phyloP scores from a whole-genome alignment of 2,329 filamentous ascomycete genomes.

The Parascedosporium putredinis region DNA sequence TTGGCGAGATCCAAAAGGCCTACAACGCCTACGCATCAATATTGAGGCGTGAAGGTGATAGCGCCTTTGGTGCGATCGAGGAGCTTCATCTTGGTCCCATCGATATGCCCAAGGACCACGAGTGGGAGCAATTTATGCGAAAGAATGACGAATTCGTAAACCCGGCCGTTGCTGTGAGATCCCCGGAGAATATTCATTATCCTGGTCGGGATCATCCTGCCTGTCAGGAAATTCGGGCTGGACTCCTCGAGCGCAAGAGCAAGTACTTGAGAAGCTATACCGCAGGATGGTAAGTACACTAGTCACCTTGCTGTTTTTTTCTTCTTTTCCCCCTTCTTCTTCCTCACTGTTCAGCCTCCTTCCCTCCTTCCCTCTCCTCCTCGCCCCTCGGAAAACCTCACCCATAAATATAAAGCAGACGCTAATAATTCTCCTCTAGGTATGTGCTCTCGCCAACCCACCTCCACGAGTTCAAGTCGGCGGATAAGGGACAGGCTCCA shows the following conservation, averaged over 20 bases:
- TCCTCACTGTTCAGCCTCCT: no score
- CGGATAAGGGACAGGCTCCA: conserved; percentile 80
- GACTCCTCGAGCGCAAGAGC: conserved; percentile 92
- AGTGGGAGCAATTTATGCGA: conserved; percentile 78
- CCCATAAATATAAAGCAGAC: no score
- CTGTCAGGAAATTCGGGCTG: conserved; percentile 74
- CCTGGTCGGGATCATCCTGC: conserved; percentile 80
- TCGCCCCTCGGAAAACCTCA: no score
- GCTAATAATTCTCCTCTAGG: conserved; percentile 37
- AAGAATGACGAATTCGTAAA: conserved; percentile 80
- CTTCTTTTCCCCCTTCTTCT: no score
- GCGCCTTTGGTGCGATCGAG: conserved; percentile 66
- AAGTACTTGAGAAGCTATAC: conserved; percentile 98
- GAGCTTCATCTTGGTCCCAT: conserved; percentile 76
- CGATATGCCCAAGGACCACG: conserved; percentile 85
- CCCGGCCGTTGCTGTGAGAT: conserved; percentile 67
- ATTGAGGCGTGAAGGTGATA: conserved; percentile 80
- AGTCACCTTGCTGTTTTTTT: no score
- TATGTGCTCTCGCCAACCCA: conserved; percentile 95
- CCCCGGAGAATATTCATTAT: conserved; percentile 76
- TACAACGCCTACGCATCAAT: conserved; percentile 92
- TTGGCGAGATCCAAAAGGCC: conserved; percentile 95
- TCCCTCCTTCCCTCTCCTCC: no score
- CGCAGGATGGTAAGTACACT: conserved; percentile 70
- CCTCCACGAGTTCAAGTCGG: conserved; percentile 98